These are phyloP conservation scores for Globisporangium recalcitrans DNA, from an alignment of 352 stramenopile species.

Conservation along the genomic window DNA sequence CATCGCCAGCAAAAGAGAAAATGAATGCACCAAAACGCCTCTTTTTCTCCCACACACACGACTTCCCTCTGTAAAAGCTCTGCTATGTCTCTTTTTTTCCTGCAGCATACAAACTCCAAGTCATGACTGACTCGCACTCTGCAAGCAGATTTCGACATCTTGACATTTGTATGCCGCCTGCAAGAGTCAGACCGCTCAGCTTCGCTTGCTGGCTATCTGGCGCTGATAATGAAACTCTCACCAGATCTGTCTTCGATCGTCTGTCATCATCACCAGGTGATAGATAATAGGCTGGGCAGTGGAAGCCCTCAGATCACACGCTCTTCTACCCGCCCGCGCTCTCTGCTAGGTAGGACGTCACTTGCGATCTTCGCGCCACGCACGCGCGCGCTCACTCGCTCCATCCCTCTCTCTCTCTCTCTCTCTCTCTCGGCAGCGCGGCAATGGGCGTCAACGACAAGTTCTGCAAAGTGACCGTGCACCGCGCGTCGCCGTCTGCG, in stretches of 20 bases:
- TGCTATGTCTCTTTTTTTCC: not conserved
- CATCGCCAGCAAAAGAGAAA: too few relatives aligned
- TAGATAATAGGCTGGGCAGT: not conserved
- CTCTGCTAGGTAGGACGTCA: not conserved
- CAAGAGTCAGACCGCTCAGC: not conserved
- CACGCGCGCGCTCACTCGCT: not conserved
- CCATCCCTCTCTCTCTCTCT: not conserved
- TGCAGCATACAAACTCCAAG: not conserved
- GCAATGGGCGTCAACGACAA: conserved; percentile 40
- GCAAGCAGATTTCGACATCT: not conserved
- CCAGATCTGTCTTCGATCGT: not conserved
- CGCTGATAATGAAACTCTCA: not conserved
- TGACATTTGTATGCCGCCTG: not conserved
- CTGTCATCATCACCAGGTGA: not conserved
- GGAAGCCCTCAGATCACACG: not conserved
- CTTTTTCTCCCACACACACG: not conserved
- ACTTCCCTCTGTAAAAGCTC: not conserved
- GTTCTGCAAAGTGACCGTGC: conserved; percentile 59
- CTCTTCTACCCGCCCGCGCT: not conserved
- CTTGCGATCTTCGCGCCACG: not conserved
- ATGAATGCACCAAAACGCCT: not conserved
- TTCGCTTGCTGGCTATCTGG: conserved; percentile 1
- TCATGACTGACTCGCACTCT: not conserved
- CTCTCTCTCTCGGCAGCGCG: not conserved
- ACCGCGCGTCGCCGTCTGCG: conserved; percentile 17